Percentiles rank a stretch among this genome's conserved stretches.
Evolutionary conservation across 2,329 filamentous ascomycete genomes (phyloP).

Genomic region (Blastomyces gilchristii): DNA sequence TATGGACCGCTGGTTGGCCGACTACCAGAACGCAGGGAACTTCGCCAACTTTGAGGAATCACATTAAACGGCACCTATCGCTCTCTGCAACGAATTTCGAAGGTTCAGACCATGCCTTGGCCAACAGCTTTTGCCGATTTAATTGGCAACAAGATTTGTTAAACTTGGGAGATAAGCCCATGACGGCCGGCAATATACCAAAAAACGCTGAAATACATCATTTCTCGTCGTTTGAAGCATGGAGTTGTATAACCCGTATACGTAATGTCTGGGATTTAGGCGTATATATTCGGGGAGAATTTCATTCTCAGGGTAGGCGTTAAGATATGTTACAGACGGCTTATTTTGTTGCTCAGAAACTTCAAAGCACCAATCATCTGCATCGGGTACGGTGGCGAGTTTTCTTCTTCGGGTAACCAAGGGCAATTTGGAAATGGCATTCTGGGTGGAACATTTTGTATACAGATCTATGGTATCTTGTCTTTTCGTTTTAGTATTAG

Average conservation of each 20-base stretch:
- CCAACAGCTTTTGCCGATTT: not conserved
- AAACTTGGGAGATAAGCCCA: not conserved
- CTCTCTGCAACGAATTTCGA: not conserved
- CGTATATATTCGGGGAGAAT: not conserved
- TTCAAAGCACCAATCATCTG: not conserved
- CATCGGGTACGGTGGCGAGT: not conserved
- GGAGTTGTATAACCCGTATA: no score
- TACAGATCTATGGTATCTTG: constrained; percentile 2
- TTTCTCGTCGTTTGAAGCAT: not conserved
- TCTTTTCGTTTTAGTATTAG: constrained; percentile 1
- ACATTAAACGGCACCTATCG: not conserved
- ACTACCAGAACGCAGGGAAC: not conserved
- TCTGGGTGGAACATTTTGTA: not conserved
- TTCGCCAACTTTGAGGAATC: not conserved
- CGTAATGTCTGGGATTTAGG: not conserved
- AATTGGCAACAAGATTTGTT: not conserved
- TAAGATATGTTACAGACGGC: not conserved
- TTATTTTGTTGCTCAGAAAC: not conserved
- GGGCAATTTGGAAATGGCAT: not conserved
- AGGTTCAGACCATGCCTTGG: not conserved
- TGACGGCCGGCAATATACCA: not conserved
- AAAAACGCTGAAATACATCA: not conserved
- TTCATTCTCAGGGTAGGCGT: not conserved
- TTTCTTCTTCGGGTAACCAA: not conserved
- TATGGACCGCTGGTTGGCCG: not conserved